phyloP scores from a whole-genome alignment of 495 filamentous ascomycete species.

The Xylaria castorea region DNA sequence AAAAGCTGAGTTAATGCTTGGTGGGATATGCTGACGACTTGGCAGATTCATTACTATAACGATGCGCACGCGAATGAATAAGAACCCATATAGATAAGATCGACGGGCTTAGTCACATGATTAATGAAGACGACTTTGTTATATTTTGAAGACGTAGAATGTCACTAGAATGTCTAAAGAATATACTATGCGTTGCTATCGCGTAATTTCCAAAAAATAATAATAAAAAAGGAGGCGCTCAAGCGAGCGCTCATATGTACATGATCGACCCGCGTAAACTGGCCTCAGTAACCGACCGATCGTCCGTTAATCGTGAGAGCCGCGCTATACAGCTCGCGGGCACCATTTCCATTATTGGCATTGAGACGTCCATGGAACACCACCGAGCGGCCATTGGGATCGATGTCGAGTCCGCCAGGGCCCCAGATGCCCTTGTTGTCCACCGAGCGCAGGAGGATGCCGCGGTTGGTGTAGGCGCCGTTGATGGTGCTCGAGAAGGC shows the following conservation, averaged over 20 bases:
- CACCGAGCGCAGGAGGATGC: conserved; percentile 38
- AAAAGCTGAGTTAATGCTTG: not conserved
- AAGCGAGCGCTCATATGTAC: not conserved
- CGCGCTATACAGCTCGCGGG: conserved; percentile 36
- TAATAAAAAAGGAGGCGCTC: not conserved
- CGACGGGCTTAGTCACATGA: not conserved
- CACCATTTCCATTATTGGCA: conserved; percentile 28
- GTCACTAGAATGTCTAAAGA: not conserved
- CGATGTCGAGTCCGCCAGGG: conserved; percentile 41
- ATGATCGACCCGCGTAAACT: not conserved
- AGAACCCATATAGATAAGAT: not conserved
- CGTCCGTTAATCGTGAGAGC: conserved; percentile 37
- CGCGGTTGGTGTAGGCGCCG: conserved; percentile 56
- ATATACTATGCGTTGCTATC: not conserved
- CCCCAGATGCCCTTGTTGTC: conserved; percentile 38
- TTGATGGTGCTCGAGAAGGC: conserved; percentile 54
- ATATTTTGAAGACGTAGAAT: not conserved
- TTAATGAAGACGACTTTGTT: not conserved
- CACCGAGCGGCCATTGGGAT: conserved; percentile 37
- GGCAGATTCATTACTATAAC: conserved; percentile 58
- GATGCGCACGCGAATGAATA: conserved; percentile 46
- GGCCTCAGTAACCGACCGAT: conserved; percentile 23
- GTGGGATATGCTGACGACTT: conserved; percentile 18
- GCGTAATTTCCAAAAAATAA: not conserved
- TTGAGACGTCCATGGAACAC: conserved; percentile 41